These are phyloP conservation scores for Mortierella hygrophila DNA, from an alignment of 192 early-diverging fungal genomes.

Conservation along the genomic window DNA sequence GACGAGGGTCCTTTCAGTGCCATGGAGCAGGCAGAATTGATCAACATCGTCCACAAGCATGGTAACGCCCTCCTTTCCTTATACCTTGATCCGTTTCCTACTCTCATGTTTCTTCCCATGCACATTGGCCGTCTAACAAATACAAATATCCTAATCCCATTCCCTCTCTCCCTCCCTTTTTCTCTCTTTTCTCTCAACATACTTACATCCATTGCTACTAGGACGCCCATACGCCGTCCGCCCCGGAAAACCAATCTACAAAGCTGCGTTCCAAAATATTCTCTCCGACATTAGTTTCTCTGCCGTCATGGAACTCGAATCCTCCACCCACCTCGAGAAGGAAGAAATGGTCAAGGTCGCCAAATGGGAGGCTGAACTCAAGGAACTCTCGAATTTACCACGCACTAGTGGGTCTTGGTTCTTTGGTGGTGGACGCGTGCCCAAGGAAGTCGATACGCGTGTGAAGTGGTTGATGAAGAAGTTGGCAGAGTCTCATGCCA, in stretches of 20 bases:
- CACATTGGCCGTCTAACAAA: not conserved
- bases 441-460: slow-evolving; percentile 69
- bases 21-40: slow-evolving; percentile 94
- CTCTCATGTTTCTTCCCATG: too few relatives aligned
- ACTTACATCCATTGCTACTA: slow-evolving; percentile 16
- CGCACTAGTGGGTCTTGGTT: slow-evolving; percentile 62
- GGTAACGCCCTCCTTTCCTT: slow-evolving; percentile 47
- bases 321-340: slow-evolving; percentile 70
- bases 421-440: slow-evolving; percentile 64
- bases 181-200: not conserved
- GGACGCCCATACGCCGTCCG: slow-evolving; percentile 85
- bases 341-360: slow-evolving; percentile 73
- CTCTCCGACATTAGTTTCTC: slow-evolving; percentile 76
- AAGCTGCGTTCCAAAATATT: slow-evolving; percentile 82
- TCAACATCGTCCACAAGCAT: slow-evolving; percentile 82
- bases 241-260: slow-evolving; percentile 87
- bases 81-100: too few relatives aligned
- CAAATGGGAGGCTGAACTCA: slow-evolving; percentile 73
- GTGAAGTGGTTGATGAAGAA: slow-evolving; percentile 69
- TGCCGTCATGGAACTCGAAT: slow-evolving; percentile 84
- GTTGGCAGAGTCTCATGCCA: slow-evolving; percentile 67
- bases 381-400: slow-evolving; percentile 61
- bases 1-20: slow-evolving; percentile 83
- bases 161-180: not conserved
- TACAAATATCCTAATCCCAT: too few relatives aligned